Evolutionary conservation across 1,139 yeast species (phyloP).

Genomic region (Eremothecium cymbalariae): DNA sequence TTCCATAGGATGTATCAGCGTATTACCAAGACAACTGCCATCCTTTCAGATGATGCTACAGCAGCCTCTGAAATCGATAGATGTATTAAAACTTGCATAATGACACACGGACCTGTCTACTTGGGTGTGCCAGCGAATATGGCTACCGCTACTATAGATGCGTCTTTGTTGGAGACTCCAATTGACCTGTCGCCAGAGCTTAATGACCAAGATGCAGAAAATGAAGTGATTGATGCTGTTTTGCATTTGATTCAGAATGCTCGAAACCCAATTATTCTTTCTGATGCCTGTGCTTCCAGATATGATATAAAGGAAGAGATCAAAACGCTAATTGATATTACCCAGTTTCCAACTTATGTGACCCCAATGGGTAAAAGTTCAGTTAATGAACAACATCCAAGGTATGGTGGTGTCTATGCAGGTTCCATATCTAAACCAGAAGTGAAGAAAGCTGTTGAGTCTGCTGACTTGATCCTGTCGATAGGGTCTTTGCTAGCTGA

Average conservation of each 20-base stretch:
- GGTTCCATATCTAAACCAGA: constrained; percentile 63
- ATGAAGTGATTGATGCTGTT: constrained; percentile 51
- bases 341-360: constrained; percentile 67
- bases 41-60: constrained; percentile 16
- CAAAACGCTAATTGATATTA: constrained; percentile 44
- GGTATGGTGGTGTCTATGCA: constrained; percentile 71
- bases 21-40: constrained; percentile 21
- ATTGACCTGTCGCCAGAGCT: constrained; percentile 46
- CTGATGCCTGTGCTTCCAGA: constrained; percentile 72
- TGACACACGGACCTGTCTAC: constrained; percentile 65
- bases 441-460: constrained; percentile 59
- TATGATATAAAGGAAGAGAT: constrained; percentile 56
- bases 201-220: constrained; percentile 56
- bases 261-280: constrained; percentile 54
- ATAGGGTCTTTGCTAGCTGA: constrained; percentile 69
- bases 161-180: constrained; percentile 44
- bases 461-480: constrained; percentile 57
- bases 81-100: constrained; percentile 54
- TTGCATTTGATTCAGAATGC: constrained; percentile 42
- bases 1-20: constrained; percentile 22
- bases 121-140: constrained; percentile 67
- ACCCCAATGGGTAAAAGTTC: constrained; percentile 80
- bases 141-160: constrained; percentile 49
- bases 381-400: constrained; percentile 53
- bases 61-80: constrained; percentile 21